Percentiles rank a stretch among this genome's conserved stretches.
phyloP scores from a whole-genome alignment of 2,329 filamentous ascomycete species.

The Diaporthe longicolla region DNA sequence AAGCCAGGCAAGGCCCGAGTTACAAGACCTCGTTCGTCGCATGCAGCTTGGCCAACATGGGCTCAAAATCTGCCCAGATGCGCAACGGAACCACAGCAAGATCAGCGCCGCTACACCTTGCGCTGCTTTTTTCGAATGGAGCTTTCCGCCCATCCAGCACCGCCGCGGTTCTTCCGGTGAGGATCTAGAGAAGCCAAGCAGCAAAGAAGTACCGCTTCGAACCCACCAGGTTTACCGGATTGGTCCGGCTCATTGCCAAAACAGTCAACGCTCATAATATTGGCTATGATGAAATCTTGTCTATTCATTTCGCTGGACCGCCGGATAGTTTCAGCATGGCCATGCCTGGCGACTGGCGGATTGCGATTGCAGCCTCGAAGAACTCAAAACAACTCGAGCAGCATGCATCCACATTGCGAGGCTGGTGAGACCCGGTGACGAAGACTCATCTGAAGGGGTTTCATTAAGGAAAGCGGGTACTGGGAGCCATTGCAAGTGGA shows the following conservation, averaged over 20 bases:
- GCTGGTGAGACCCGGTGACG: slow-evolving; percentile 31
- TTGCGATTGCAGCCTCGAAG: slow-evolving; percentile 32
- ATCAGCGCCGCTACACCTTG: neutral
- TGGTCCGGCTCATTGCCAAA: slow-evolving; percentile 26
- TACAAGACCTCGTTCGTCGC: slow-evolving; percentile 27
- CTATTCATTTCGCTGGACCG: slow-evolving; percentile 29
- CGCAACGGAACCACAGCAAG: slow-evolving; percentile 7
- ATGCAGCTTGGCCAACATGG: slow-evolving; percentile 33
- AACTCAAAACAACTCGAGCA: slow-evolving; percentile 29
- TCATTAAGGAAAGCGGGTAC: slow-evolving; percentile 38
- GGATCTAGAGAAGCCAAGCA: neutral
- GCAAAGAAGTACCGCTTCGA: neutral
- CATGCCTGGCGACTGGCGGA: slow-evolving; percentile 31
- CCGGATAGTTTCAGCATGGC: slow-evolving; percentile 36
- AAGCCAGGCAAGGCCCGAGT: slow-evolving; percentile 10
- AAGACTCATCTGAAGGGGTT: slow-evolving; percentile 33
- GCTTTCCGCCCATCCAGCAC: slow-evolving; percentile 5
- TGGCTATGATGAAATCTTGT: slow-evolving; percentile 5
- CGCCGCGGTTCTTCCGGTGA: neutral
- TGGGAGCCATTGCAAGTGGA: slow-evolving; percentile 41
- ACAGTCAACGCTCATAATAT: slow-evolving; percentile 2
- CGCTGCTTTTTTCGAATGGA: neutral
- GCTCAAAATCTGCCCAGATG: slow-evolving; percentile 17
- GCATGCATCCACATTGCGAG: slow-evolving; percentile 13
- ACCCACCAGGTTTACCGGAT: slow-evolving; percentile 27